Evolutionary conservation across 2,329 filamentous ascomycete species (phyloP), one percentile per base, ranked within the genome.

Genomic region (Paecilomyces fulvus): DNA sequence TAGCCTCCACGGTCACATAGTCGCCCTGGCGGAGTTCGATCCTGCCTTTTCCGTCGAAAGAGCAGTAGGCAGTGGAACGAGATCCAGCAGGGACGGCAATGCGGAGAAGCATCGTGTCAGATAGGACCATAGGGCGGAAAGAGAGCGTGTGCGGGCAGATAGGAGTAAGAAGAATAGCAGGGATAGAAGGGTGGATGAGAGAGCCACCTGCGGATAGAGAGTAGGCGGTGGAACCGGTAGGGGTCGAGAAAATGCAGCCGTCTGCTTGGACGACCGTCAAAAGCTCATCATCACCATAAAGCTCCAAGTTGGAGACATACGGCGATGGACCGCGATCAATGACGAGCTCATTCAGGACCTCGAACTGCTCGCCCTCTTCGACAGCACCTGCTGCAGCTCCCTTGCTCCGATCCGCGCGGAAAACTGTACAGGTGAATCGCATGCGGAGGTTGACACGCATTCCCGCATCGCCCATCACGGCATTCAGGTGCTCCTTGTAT

Each of bases 381-480:
- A 87, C 82, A n/a, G 83, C 79, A 10, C 80, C 82, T 1, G 77
- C 69, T n/a, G 70, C 75, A 6, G 77, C 72, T 11, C 71, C 73
- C 48, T 75, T 72, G 54, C 69, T 74, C 7, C 69, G 67, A 59
- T 77, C 84, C 62, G 87, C 81, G 49, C 92, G 88, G 77, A 92
- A 96, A 8, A 99, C 92, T 0, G 94, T 97, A 76, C 92, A 97
- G 14, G 94, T 99, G 73, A 99, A 99, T 60, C 94, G 89, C 94
- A 99, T 99, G 63, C 94, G 90, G 64, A 99, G 80, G 68, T 96
- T 97, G 59, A 97, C 92, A 55, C 92, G 88, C 92, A 99, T 97
- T 56, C 94, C 94, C 1, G 88, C 84, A 56, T 95, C 90, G 59
- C 91, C 91, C 91, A 99, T 95, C 63, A 97, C 83, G 55, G 85